A percentile compares a stretch with the other conserved stretches of the same genome.
Evolutionary conservation across 768 basidiomycete genomes (phyloP).

Genomic region (Psilocybe azurescens): DNA sequence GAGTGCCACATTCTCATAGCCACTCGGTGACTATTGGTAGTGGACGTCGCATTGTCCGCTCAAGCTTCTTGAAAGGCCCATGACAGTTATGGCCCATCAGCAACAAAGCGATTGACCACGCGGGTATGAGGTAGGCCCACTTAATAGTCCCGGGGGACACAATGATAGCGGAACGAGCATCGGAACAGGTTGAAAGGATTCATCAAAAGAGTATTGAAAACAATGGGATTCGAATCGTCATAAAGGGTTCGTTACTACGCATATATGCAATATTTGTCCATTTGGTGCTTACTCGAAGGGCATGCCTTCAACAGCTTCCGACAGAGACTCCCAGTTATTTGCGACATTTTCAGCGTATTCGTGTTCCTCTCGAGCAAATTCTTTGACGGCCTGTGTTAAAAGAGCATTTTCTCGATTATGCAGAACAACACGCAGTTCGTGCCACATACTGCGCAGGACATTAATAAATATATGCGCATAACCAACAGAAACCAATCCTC

Average conservation of each 20-base stretch:
- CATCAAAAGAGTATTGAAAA: neutral
- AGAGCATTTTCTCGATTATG: conserved; percentile 91
- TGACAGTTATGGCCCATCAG: neutral
- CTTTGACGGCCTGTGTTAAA: conserved; percentile 73
- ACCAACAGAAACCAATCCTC: conserved; percentile 27
- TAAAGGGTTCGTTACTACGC: conserved; percentile 19
- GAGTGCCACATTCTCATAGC: neutral
- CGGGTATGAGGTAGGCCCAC: neutral
- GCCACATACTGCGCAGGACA: conserved; percentile 78
- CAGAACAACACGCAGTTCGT: conserved; percentile 90
- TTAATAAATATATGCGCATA: conserved; percentile 13
- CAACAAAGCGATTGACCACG: neutral
- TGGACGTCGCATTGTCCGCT: no score
- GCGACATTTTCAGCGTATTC: conserved; percentile 66
- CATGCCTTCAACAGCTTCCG: conserved; percentile 78
- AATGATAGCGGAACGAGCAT: no score
- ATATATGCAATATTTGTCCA: neutral
- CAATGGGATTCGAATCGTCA: conserved; percentile 6
- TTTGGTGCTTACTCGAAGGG: conserved; percentile 71
- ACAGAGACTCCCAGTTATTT: conserved; percentile 77
- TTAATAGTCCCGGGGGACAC: neutral
- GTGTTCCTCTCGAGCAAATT: conserved; percentile 76
- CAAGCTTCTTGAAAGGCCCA: neutral
- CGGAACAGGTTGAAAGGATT: neutral
- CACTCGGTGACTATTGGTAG: neutral